Base-by-base conservation (phyloP, 768 basidiomycete genomes). In the Tulasnella sp. region DNA sequence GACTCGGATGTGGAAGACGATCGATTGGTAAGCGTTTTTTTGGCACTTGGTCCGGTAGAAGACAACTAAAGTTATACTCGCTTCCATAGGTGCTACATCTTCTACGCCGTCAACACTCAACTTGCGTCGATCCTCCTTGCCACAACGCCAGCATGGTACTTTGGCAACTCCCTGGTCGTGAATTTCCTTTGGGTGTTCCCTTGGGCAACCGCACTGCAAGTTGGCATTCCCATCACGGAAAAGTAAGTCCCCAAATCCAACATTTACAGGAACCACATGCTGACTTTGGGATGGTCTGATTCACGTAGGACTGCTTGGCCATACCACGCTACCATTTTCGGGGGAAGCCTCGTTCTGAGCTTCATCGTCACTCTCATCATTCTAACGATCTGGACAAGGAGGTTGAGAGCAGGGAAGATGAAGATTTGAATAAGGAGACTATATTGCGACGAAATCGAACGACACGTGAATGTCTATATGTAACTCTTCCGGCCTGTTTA, bases 51-150 rank as follows among this genome's bases (percentile, higher is more conserved):
- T 44, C 44, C 19, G 44, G 16, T 44, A 44, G 44, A 44, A 44
- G 42, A 18, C 44, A 44, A 44, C 44, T 44, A 18, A 44, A 18
- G 1, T 44, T 44, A 18, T 44, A 12, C 16, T 1, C 19, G 14
- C 44, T 16, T 18, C 44, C 2, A 52, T n/a, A 78, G 77, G 81
- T 82, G 80, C 74, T 82, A 82, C 71, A 82, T 83, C 71, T 73
- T 79, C 48, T 83, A 82, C 72, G 82, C 80, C 16, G 39, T 81
- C 7, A 80, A 79, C n/a, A 81, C 82, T 2, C 81, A 81, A 36
- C 79, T 83, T 34, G 82, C 82, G 2, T 80, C 82, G 1, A 77
- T 83, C 42, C 79, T 83, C 2, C 75, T 82, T 12, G 82, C 83
- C 2, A 83, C 82, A 19, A 79, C 52, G 21, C 81, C 83, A 3